Evolutionary conservation across 2,329 filamentous ascomycete species (phyloP).

Genomic region (Cladorrhinum sp.): DNA sequence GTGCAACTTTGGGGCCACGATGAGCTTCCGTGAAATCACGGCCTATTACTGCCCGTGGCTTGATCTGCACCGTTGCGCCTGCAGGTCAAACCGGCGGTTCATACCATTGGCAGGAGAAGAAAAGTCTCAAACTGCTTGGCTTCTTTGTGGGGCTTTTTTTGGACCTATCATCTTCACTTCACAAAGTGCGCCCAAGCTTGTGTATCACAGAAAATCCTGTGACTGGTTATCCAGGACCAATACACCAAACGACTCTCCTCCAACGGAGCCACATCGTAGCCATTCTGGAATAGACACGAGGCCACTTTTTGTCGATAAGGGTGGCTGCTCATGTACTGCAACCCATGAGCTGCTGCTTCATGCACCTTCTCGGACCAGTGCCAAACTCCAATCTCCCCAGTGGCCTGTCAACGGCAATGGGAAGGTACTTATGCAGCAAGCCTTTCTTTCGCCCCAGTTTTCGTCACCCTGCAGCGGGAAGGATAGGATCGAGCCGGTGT

Average conservation of each 20-base stretch:
- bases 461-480: constrained; percentile 14
- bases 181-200: not conserved
- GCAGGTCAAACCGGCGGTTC: not conserved
- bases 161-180: not conserved
- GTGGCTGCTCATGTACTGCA: constrained; percentile 7
- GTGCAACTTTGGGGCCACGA: not conserved
- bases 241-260: not conserved
- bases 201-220: not conserved
- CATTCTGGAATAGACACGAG: constrained; percentile 20
- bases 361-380: not conserved
- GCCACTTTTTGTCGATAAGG: constrained; percentile 11
- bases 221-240: not conserved
- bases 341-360: not conserved
- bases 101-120: not conserved
- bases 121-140: not conserved
- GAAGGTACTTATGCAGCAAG: constrained; percentile 1
- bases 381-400: constrained; percentile 4
- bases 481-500: not conserved
- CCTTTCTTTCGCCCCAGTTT: not conserved
- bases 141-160: not conserved
- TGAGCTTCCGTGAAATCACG: not conserved
- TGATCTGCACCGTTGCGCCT: not conserved
- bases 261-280: constrained; percentile 1
- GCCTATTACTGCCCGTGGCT: not conserved
- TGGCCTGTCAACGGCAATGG: constrained; percentile 8